These are phyloP conservation scores for Hypholoma sublateritium DNA, from an alignment of 768 basidiomycete species.

Conservation along the genomic window DNA sequence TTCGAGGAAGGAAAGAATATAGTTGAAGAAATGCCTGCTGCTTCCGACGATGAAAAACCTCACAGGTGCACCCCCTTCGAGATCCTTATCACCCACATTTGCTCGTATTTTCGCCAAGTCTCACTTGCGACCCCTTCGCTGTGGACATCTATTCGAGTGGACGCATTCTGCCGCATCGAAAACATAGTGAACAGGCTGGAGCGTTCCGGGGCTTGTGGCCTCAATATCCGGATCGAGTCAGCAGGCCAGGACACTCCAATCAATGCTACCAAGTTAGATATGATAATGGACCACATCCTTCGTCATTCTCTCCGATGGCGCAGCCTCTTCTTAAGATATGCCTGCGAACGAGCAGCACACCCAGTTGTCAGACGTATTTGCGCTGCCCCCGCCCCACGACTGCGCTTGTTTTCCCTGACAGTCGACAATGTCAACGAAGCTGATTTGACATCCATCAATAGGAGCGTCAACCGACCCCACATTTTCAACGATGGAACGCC, in stretches of 20 bases:
- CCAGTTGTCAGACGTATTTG: constrained; percentile 31
- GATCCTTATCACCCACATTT: constrained; percentile 38
- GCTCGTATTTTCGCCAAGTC: constrained; percentile 35
- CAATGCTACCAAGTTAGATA: constrained; percentile 14
- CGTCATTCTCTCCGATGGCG: constrained; percentile 35
- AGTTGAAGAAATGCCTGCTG: constrained; percentile 15
- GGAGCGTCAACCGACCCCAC: constrained; percentile 19
- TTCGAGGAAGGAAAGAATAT: constrained; percentile 29
- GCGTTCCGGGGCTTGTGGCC: constrained; percentile 30
- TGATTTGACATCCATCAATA: constrained; percentile 12
- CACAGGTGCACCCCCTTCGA: constrained; percentile 29
- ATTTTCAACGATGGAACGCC: constrained; percentile 30
- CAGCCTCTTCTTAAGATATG: constrained; percentile 30
- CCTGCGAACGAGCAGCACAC: constrained; percentile 22
- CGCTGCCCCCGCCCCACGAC: constrained; percentile 26
- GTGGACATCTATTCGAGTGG: constrained; percentile 39
- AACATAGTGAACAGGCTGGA: constrained; percentile 29
- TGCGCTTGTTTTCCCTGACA: constrained; percentile 39
- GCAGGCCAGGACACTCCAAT: not conserved
- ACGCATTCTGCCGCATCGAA: constrained; percentile 16
- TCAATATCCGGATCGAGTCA: constrained; percentile 34
- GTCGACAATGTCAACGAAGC: constrained; percentile 29
- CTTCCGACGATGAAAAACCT: not conserved
- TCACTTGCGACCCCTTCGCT: constrained; percentile 36
- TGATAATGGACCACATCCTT: constrained; percentile 30